Evolutionary conservation across 2,329 filamentous ascomycete genomes (phyloP), one percentile per base, ranked within the genome.

Genomic region (Ceratocystis ficicola): DNA sequence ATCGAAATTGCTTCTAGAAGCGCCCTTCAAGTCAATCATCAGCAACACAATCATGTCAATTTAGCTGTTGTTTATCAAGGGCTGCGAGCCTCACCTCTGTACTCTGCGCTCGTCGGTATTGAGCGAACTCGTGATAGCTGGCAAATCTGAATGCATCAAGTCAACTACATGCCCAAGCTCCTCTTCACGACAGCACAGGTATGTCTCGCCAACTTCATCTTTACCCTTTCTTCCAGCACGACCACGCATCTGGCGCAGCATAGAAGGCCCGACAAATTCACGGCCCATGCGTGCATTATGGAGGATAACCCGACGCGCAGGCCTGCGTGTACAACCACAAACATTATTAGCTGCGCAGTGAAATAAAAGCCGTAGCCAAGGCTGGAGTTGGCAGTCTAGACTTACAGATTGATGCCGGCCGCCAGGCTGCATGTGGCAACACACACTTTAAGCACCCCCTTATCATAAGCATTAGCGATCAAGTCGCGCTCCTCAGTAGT

Each of bases 191-290:
- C 88, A 91, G 72, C 88, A 90, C 1, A 91, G 76, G 72, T 88
- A 91, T 1, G 87, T 91, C 75, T 91, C 88, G 1, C 88, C 88
- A 60, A 88, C 77, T 63, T 88, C 86, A 65, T 89, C 87, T 71
- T 90, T 91, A 62, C 88, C 88, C 74, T 90, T 90, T 65, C 88
- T 81, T 5, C 88, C 88, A 22, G 88, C 88, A 68, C 88, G 81
- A 2, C 88, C 88, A 71, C 87, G 83, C 88, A 91, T 92, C 74
- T 92, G 88, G 62, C 87, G 83, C 74, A 92, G 77, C 85, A 92
- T 88, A 3, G 88, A 85, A 12, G 88, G 88, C 0, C 87, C 88
- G n/a, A 91, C 83, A 61, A 90, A 77, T 59, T 90, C 87, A 64
- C 86, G 80, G 0, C 88, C 88, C 86, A 91, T 90, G 50, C 86